Evolutionary conservation across 495 filamentous ascomycete genomes (phyloP).

Genomic region (Penicillium canariense): DNA sequence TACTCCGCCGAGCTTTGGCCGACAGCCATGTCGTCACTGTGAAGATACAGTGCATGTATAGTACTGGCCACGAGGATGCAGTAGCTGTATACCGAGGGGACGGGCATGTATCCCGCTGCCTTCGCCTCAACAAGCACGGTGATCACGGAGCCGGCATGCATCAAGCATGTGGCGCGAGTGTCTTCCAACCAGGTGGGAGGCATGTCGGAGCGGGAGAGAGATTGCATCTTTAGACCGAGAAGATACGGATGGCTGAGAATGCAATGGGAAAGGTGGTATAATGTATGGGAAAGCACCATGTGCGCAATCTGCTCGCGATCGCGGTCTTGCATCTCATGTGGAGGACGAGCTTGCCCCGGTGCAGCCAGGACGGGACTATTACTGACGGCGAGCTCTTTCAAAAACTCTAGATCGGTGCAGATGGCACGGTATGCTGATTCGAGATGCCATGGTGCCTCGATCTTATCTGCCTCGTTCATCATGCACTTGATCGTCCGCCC

Average conservation of each 20-base stretch:
- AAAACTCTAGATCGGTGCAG: conserved; percentile 19
- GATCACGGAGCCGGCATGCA: conserved; percentile 20
- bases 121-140: conserved; percentile 26
- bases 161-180: conserved; percentile 4
- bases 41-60: conserved; percentile 21
- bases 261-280: conserved; percentile 29
- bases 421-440: conserved; percentile 22
- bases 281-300: conserved; percentile 25
- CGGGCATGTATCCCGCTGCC: conserved; percentile 23
- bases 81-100: conserved; percentile 27
- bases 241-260: conserved; percentile 33
- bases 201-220: neutral
- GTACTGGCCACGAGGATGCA: conserved; percentile 28
- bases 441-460: conserved; percentile 21
- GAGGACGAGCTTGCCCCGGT: conserved; percentile 3
- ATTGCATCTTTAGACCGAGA: conserved; percentile 16
- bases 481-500: conserved; percentile 26
- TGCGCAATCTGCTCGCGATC: conserved; percentile 23
- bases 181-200: conserved; percentile 16
- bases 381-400: conserved; percentile 21
- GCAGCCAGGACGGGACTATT: conserved; percentile 12
- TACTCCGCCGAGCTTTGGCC: conserved; percentile 21
- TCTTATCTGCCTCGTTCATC: conserved; percentile 16
- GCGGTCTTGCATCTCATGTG: conserved; percentile 2
- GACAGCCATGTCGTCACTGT: conserved; percentile 9